phyloP scores from a whole-genome alignment of 768 basidiomycete genomes.

The Cantharellus cinnabarinus region DNA sequence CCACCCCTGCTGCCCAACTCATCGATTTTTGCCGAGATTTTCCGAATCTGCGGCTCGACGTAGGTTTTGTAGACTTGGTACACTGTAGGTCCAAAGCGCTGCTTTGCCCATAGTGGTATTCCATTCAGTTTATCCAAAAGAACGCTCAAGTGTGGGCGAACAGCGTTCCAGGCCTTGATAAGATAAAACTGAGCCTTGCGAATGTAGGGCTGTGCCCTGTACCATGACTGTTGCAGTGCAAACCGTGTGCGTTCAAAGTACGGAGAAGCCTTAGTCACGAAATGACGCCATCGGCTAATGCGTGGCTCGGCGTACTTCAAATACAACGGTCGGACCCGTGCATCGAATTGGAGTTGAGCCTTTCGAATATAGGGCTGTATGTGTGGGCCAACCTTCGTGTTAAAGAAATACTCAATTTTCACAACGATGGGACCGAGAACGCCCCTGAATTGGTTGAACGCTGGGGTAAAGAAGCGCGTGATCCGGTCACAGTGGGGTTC shows the following conservation, averaged over 20 bases:
- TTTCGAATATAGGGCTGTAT: not conserved
- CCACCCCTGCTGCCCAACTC: conserved; percentile 3
- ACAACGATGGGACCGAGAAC: not conserved
- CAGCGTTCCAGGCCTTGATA: not conserved
- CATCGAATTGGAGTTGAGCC: not conserved
- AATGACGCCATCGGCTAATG: not conserved
- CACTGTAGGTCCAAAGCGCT: not conserved
- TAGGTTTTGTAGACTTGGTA: not conserved
- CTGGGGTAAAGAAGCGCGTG: not conserved
- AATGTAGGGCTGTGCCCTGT: not conserved
- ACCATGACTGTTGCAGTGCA: not conserved
- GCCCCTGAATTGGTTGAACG: not conserved
- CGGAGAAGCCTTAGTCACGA: not conserved
- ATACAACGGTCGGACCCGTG: not conserved
- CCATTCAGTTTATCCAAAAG: not conserved
- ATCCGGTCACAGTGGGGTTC: not conserved
- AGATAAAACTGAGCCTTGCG: not conserved
- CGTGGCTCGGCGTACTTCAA: not conserved
- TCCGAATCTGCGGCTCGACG: conserved; percentile 7
- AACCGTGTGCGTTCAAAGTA: not conserved
- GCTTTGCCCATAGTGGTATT: not conserved
- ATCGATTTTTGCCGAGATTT: conserved; percentile 7
- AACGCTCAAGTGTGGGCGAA: not conserved
- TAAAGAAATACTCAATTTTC: not conserved
- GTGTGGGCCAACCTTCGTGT: not conserved